Conservation (phyloP, 768 basidiomycete species). For the Boletus patriciae region DNA sequence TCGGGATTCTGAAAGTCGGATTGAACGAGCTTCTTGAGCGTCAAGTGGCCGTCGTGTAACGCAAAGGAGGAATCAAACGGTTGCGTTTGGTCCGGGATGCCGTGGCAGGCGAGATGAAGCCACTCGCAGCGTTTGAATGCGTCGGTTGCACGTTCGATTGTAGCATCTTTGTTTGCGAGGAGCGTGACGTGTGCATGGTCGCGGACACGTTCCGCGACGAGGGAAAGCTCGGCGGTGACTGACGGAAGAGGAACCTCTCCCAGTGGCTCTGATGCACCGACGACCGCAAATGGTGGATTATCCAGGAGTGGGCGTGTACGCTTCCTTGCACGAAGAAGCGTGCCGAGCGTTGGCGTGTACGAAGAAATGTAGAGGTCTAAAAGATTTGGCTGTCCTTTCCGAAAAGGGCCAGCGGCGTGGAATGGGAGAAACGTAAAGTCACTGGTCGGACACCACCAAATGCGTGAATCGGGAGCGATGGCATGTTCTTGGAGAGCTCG, state of each 20-base stretch:
- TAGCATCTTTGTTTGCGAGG: constrained; percentile 8
- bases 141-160: not conserved
- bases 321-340: constrained; percentile 12
- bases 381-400: not conserved
- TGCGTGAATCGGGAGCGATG: not conserved
- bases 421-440: not conserved
- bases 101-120: constrained; percentile 32
- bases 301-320: not conserved
- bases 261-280: constrained; percentile 4
- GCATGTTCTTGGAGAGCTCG: not conserved
- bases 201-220: constrained; percentile 1
- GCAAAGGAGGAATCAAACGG: constrained; percentile 20
- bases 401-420: not conserved
- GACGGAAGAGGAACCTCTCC: not conserved
- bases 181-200: not conserved
- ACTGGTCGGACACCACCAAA: not conserved
- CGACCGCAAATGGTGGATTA: not conserved
- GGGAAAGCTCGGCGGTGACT: constrained; percentile 4
- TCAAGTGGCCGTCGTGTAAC: constrained; percentile 5
- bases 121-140: constrained; percentile 10
- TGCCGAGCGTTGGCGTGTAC: constrained; percentile 24
- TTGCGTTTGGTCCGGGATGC: not conserved
- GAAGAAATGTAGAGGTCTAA: constrained; percentile 20
- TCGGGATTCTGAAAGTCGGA: not conserved
- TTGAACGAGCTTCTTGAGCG: constrained; percentile 2